Base-by-base conservation (phyloP, 495 filamentous ascomycete species). In the Lentithecium fluviatile region DNA sequence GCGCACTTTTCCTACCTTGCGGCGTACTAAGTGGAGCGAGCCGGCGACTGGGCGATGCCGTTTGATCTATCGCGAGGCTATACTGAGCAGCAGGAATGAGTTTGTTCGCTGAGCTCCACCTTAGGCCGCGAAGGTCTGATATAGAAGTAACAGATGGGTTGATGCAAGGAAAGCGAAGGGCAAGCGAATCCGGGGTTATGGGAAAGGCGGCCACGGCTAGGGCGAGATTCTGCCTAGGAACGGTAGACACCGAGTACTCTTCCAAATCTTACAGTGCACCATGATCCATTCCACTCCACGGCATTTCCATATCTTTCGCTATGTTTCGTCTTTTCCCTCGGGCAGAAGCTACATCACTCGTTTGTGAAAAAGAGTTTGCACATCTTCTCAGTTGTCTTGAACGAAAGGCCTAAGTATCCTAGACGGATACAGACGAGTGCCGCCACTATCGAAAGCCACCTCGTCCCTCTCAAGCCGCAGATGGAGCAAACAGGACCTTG, bases 401-500 rank as follows among this genome's bases (percentile, higher is more conserved):
- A 3, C 3, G 10, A 32, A 4, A 10, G 29, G 29, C 3, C 4
- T 3, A 43, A 43, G 13, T 43, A 20, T 43, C 13, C 13, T 15
- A 15, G 19, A 13, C 40, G 13, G 40, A 43, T n/a, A n/a, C 19
- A 15, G 40, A 43, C 15, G 40, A 3, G 19, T 13, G 20, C 26
- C 20, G 19, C 21, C 12, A 21, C 6, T 34, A 3, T 7, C 8
- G 53, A 21, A 38, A 26, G 13, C 24, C 6, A 23, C 17, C 17
- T 12, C 2, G 36, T 15, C 10, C 29, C 17, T 42, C 45, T 56
- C 34, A 64, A 29, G 19, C n/a, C 11, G 62, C 56, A 25, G 62
- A 67, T 6, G 60, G 56, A 12, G 74, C 71, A 53, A 76, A 76
- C 6, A 72, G 65, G 11, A 76, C 74, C 54, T 64, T 67, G 13